Base-by-base conservation (phyloP, 106 monocot species). In the Posidonia australis region DNA sequence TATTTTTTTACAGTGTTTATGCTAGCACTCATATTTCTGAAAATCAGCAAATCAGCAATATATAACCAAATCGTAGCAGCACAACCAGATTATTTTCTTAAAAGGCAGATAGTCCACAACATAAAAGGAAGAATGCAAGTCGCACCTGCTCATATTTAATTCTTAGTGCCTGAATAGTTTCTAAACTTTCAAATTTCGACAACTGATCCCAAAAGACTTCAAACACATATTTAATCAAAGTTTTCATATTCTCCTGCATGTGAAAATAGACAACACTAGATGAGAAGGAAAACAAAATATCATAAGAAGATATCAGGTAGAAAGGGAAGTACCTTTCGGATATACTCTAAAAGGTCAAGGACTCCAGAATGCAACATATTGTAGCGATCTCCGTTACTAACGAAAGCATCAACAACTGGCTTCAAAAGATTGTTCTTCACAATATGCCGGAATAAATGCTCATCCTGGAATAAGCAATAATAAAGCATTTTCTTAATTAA, bases 331-430 rank as follows among this genome's bases (percentile, higher is more conserved):
- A 98, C 98, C 98, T 83, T 91, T 2, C 87, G 70, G 67, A 98
- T 88, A 65, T 81, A 82, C 73, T 98, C 98, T 9, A 98, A 63
- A 51, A 98, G 78, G 67, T 98, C 98, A 10, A 91, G 71, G 61
- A 98, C 82, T 46, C 80, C 91, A 41, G 98, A 98, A 17, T 98
- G 84, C 23, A 98, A 71, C 91, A 98, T 85, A 64, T 98, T 98
- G 66, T 98, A 98, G 13, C 79, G 84, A 65, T 81, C 74, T 2
- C 98, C 98, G 72, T 98, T 98, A 60, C 78, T 68, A 73, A 84
- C 46, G 69, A 98, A 98, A 25, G 69, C 87, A 1, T 98, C 98
- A 46, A 98, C 67, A 44, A 98, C 72, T 49, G 98, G 91, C 67
- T 83, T 91, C 43, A 98, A 73, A 54, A 88, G 79, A 74, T 98